Conservation (phyloP, 2,329 filamentous ascomycete genomes). For the Hortaea werneckii region DNA sequence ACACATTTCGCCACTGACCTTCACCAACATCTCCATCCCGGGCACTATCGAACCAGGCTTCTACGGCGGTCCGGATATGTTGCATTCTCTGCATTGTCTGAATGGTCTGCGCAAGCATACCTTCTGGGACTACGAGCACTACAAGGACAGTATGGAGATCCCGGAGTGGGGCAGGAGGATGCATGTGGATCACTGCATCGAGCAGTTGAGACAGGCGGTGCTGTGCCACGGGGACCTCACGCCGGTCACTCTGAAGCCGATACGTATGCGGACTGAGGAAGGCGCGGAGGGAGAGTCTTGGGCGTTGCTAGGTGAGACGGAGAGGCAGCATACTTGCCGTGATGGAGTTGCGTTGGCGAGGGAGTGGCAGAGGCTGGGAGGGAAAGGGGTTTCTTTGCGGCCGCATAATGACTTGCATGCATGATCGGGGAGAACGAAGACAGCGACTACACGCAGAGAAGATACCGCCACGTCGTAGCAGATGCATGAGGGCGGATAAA, state of each 20-base stretch:
- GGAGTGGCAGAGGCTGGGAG: constrained; percentile 1
- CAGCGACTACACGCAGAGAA: too few relatives aligned
- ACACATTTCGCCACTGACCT: background rate
- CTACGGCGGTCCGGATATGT: background rate
- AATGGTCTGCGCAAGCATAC: constrained; percentile 4
- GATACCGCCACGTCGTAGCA: too few relatives aligned
- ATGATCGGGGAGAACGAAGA: too few relatives aligned
- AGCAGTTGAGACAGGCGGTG: constrained; percentile 7
- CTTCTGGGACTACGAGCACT: too few relatives aligned
- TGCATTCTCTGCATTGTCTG: constrained; percentile 6
- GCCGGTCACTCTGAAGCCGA: constrained; percentile 7
- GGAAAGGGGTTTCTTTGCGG: too few relatives aligned
- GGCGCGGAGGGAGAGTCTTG: background rate
- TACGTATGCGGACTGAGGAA: background rate
- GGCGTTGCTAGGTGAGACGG: constrained; percentile 8
- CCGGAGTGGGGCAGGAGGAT: background rate
- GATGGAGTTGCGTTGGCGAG: constrained; percentile 3
- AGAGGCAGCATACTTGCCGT: constrained; percentile 6
- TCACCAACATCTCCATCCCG: background rate
- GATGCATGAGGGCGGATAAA: too few relatives aligned
- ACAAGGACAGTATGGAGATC: background rate
- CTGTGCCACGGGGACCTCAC: constrained; percentile 9
- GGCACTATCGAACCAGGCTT: background rate
- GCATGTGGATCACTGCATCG: constrained; percentile 9
- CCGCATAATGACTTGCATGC: too few relatives aligned